phyloP scores from a whole-genome alignment of 768 basidiomycete species.

The Fomitopsis serialis region DNA sequence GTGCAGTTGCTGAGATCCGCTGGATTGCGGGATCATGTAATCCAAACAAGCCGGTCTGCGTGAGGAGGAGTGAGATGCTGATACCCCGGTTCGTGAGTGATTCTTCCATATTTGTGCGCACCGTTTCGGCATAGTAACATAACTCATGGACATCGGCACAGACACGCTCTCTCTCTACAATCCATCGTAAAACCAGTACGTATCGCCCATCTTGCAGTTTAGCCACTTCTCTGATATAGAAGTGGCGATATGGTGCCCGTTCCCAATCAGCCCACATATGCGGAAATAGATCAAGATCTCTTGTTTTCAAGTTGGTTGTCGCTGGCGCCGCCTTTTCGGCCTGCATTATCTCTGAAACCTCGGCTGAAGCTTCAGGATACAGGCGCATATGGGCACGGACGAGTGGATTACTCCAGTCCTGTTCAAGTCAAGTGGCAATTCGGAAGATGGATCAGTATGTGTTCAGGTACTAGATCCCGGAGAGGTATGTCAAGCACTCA shows the following conservation, averaged over 20 bases:
- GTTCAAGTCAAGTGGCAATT: too few species aligned
- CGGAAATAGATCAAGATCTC: neutral
- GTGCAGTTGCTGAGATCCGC: too few species aligned
- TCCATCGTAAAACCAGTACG: conserved; percentile 16
- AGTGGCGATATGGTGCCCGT: conserved; percentile 6
- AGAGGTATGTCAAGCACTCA: neutral
- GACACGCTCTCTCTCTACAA: neutral
- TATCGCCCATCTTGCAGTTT: conserved; percentile 1
- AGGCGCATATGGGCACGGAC: neutral
- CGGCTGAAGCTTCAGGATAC: neutral
- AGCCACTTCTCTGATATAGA: conserved; percentile 14
- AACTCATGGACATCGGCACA: conserved; percentile 4
- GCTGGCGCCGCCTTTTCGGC: neutral
- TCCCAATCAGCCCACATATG: conserved; percentile 6
- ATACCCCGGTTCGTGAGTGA: too few species aligned
- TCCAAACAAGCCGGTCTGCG: too few species aligned
- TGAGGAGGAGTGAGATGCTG: too few species aligned
- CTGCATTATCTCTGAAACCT: neutral
- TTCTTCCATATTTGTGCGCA: too few species aligned
- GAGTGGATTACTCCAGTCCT: neutral
- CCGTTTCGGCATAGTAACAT: neutral
- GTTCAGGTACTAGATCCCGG: neutral
- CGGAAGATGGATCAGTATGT: too few species aligned
- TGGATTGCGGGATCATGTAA: too few species aligned
- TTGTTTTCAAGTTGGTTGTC: neutral